Conservation (phyloP, 1,284 basidiomycete genomes). For the Apiotrichum montevideense region DNA sequence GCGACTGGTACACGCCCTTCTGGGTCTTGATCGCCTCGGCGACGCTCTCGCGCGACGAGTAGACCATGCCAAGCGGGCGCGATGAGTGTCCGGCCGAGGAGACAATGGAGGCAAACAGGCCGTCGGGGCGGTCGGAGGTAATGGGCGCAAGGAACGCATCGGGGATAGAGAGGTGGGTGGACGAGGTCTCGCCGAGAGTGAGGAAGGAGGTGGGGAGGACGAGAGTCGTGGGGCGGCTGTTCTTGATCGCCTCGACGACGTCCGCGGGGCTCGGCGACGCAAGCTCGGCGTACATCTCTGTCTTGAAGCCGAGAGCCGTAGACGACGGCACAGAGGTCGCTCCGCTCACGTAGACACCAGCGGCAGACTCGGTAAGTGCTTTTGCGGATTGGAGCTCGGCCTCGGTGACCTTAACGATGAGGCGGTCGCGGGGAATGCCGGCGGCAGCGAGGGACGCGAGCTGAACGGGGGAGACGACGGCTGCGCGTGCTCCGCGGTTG, state of each 20-base stretch:
- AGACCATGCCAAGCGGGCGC: slow-evolving; percentile 84
- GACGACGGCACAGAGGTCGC: slow-evolving; percentile 52
- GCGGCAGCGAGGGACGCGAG: slow-evolving; percentile 54
- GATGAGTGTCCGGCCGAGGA: slow-evolving; percentile 61
- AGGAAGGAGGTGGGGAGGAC: slow-evolving; percentile 69
- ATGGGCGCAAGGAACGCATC: slow-evolving; percentile 80
- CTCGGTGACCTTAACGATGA: slow-evolving; percentile 67
- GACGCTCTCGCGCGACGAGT: slow-evolving; percentile 87
- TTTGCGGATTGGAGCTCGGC: slow-evolving; percentile 64
- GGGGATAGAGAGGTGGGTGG: slow-evolving; percentile 63
- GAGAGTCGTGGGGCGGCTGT: slow-evolving; percentile 63
- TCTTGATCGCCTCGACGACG: slow-evolving; percentile 56
- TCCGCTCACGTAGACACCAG: slow-evolving; percentile 29
- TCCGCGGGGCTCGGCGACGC: slow-evolving; percentile 47
- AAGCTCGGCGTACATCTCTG: slow-evolving; percentile 58
- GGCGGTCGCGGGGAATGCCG: slow-evolving; percentile 60
- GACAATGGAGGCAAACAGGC: slow-evolving; percentile 87
- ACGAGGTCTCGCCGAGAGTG: slow-evolving; percentile 54
- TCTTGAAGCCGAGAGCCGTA: slow-evolving; percentile 63
- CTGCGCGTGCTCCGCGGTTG: slow-evolving; percentile 68
- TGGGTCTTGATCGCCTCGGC: slow-evolving; percentile 81
- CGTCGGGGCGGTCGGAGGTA: slow-evolving; percentile 81
- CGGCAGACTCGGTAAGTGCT: slow-evolving; percentile 45
- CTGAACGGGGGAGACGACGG: slow-evolving; percentile 62
- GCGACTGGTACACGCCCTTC: slow-evolving; percentile 91